A percentile compares a stretch with the other conserved stretches of the same genome.
Conservation (phyloP, 1,139 yeast species). For the Geotrichum europaeum region DNA sequence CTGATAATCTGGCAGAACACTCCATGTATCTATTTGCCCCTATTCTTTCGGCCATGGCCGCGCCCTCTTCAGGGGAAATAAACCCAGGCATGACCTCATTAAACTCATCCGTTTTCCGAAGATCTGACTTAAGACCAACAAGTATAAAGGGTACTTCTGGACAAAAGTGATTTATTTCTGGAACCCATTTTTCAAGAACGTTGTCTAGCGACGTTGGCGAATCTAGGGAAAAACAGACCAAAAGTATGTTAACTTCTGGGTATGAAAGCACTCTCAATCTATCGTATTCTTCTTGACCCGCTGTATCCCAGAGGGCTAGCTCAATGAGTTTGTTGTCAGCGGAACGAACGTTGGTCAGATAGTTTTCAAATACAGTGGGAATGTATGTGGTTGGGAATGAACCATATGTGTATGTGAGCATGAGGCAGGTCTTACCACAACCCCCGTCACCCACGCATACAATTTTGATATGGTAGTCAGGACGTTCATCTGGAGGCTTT, state of each 20-base stretch:
- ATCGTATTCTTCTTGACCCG: conserved; percentile 91
- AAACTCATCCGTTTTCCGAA: conserved; percentile 34
- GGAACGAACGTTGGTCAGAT: conserved; percentile 57
- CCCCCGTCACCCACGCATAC: conserved; percentile 90
- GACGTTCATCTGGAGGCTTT: neutral
- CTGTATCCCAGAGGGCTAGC: conserved; percentile 87
- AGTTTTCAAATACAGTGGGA: conserved; percentile 89
- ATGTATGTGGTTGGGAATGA: conserved; percentile 68
- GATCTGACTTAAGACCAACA: conserved; percentile 76
- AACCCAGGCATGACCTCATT: conserved; percentile 1
- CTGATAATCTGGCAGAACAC: conserved; percentile 69
- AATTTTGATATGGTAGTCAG: conserved; percentile 39
- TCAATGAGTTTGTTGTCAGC: conserved; percentile 56
- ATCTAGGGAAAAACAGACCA: conserved; percentile 72
- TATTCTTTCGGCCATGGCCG: conserved; percentile 50
- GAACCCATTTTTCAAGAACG: conserved; percentile 77
- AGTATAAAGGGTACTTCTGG: conserved; percentile 70
- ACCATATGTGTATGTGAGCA: conserved; percentile 77
- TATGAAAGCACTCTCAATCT: conserved; percentile 76
- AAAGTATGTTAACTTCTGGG: conserved; percentile 70
- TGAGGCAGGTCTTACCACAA: conserved; percentile 84
- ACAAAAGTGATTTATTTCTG: conserved; percentile 79
- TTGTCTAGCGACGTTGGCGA: conserved; percentile 60
- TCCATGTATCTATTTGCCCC: conserved; percentile 73
- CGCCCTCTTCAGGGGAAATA: conserved; percentile 36